phyloP scores from a whole-genome alignment of 2,329 filamentous ascomycete species.

The Fusarium veterinarium region DNA sequence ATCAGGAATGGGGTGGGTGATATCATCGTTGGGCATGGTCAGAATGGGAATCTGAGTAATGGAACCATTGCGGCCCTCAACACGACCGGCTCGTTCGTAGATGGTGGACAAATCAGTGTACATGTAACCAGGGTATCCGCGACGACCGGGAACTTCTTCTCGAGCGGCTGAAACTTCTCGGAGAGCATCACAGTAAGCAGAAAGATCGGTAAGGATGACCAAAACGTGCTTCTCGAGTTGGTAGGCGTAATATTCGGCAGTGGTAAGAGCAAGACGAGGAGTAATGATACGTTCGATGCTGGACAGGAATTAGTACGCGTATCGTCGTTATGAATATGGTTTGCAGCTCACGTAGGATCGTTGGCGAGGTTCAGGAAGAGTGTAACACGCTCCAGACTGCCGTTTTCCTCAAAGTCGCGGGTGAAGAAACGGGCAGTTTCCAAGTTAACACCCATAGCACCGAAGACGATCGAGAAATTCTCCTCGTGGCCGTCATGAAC shows the following conservation, averaged over 20 bases:
- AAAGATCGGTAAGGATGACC: conserved; percentile 97
- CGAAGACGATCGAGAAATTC: conserved; percentile 99
- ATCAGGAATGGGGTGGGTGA: conserved; percentile 98
- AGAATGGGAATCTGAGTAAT: conserved; percentile 99
- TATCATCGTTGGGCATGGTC: conserved; percentile 99
- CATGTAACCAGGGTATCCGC: conserved; percentile 99
- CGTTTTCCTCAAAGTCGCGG: conserved; percentile 98
- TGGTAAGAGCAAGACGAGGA: conserved; percentile 95
- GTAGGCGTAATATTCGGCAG: conserved; percentile 99
- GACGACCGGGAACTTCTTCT: conserved; percentile 98
- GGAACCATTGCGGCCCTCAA: conserved; percentile 94
- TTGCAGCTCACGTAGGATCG: conserved; percentile 86
- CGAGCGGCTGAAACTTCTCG: conserved; percentile 98
- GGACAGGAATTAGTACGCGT: conserved; percentile 21
- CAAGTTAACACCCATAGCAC: conserved; percentile 99
- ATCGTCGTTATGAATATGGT: neutral
- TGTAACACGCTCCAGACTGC: conserved; percentile 95
- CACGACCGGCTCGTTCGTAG: conserved; percentile 98
- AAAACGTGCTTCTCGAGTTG: conserved; percentile 99
- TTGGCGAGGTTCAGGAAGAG: conserved; percentile 99
- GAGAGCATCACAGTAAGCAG: conserved; percentile 97
- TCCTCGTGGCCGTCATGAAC: conserved; percentile 97
- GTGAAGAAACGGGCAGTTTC: conserved; percentile 99
- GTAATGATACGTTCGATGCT: conserved; percentile 99
- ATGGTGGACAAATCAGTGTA: conserved; percentile 99